Evolutionary conservation across 495 filamentous ascomycete species (phyloP).

Genomic region (Talaromyces stipitatus): DNA sequence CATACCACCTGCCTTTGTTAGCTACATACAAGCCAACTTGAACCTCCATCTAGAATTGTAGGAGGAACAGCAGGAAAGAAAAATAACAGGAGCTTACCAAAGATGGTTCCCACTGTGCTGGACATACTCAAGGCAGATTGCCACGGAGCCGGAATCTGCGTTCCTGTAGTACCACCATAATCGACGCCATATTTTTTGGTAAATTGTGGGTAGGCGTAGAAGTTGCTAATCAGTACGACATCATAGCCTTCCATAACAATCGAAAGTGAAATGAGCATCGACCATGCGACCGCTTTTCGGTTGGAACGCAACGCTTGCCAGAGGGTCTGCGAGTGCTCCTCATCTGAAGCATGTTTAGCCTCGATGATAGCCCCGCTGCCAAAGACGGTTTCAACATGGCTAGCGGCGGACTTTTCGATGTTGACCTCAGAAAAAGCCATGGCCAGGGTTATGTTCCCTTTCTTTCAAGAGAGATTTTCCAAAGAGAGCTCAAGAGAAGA

Average conservation of each 20-base stretch:
- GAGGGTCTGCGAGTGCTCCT: constrained; percentile 23
- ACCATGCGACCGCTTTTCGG: constrained; percentile 43
- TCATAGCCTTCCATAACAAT: constrained; percentile 50
- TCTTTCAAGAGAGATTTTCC: not conserved
- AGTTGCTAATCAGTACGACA: constrained; percentile 34
- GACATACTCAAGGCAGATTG: constrained; percentile 28
- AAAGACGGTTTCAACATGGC: constrained; percentile 1
- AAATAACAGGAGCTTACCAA: constrained; percentile 15
- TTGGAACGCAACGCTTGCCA: constrained; percentile 30
- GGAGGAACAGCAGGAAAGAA: not conserved
- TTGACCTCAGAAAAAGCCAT: constrained; percentile 1
- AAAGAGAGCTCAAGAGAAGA: not conserved
- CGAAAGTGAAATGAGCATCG: constrained; percentile 32
- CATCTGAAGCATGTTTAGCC: constrained; percentile 25
- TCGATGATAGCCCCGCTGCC: constrained; percentile 15
- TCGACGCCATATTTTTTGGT: constrained; percentile 27
- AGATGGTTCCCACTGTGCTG: constrained; percentile 25
- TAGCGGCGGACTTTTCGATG: constrained; percentile 3
- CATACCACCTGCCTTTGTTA: constrained; percentile 17
- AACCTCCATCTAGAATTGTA: not conserved
- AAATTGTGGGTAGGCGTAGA: constrained; percentile 31
- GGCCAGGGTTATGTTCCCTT: not conserved
- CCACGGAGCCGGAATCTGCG: constrained; percentile 27
- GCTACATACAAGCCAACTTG: not conserved
- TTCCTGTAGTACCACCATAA: constrained; percentile 12